phyloP scores from a whole-genome alignment of 164 flowering plant genomes.

The Magnolia officinalis region DNA sequence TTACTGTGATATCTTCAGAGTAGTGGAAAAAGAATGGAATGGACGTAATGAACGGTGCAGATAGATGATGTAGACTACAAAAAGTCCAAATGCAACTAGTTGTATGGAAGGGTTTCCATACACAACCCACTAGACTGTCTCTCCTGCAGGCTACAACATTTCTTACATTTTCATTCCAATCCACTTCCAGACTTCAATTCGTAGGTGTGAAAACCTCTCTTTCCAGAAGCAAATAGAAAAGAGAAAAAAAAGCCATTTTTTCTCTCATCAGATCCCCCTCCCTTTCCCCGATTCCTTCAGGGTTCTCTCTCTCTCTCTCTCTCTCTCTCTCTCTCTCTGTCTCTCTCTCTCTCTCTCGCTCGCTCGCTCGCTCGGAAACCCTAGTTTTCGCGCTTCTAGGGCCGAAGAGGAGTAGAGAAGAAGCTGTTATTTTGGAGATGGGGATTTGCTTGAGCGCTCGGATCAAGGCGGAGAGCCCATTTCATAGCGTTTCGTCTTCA shows the following conservation, averaged over 20 bases:
- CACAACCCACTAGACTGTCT: too few species aligned
- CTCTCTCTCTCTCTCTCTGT: background rate
- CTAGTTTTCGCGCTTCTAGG: background rate
- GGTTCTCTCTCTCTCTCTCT: background rate
- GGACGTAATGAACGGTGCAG: too few species aligned
- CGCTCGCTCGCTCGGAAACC: background rate
- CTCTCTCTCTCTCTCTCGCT: background rate
- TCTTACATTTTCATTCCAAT: too few species aligned
- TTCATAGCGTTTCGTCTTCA: constrained; percentile 26
- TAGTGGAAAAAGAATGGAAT: too few species aligned
- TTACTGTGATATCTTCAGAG: too few species aligned
- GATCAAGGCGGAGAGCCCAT: constrained; percentile 67
- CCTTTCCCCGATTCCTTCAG: background rate
- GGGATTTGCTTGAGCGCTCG: constrained; percentile 68
- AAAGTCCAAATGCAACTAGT: too few species aligned
- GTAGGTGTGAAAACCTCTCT: background rate
- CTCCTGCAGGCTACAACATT: too few species aligned
- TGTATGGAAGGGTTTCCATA: too few species aligned
- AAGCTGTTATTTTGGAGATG: constrained; percentile 27
- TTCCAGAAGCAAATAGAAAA: background rate
- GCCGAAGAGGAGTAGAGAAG: background rate
- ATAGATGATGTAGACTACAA: too few species aligned
- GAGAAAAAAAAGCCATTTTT: background rate
- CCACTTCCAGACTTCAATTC: background rate
- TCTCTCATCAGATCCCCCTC: background rate